Evolutionary conservation across 1,139 yeast species (phyloP).

Genomic region (Scheffersomyces cryptocercus): DNA sequence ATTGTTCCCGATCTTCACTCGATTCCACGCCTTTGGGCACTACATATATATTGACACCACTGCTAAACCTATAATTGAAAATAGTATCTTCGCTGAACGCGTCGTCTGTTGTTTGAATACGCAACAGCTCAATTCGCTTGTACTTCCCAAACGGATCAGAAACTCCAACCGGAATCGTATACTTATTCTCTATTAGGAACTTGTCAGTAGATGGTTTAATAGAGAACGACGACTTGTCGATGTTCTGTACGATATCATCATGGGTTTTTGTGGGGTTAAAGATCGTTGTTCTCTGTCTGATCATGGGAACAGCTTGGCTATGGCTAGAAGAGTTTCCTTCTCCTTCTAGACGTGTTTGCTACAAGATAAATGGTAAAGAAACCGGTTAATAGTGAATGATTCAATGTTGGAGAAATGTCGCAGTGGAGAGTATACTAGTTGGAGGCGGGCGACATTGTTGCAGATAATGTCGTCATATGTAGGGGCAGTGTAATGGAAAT

Average conservation of each 20-base stretch:
- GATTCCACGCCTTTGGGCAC: constrained; percentile 17
- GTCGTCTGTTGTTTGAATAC: constrained; percentile 24
- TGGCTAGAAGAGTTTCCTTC: too few relatives aligned
- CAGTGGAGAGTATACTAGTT: too few relatives aligned
- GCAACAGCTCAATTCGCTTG: constrained; percentile 15
- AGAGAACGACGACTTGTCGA: constrained; percentile 3
- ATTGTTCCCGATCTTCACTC: constrained; percentile 15
- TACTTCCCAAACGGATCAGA: not conserved
- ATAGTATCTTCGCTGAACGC: constrained; percentile 8
- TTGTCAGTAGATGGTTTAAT: constrained; percentile 12
- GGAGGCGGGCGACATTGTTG: too few relatives aligned
- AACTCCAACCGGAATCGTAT: constrained; percentile 4
- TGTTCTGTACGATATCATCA: constrained; percentile 24
- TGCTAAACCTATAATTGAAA: constrained; percentile 25
- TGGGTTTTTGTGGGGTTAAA: constrained; percentile 27
- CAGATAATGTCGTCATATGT: too few relatives aligned
- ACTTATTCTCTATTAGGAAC: constrained; percentile 24
- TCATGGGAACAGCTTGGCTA: constrained; percentile 3
- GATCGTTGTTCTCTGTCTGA: constrained; percentile 37
- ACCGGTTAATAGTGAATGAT: too few relatives aligned
- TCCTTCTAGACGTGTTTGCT: too few relatives aligned
- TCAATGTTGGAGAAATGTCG: too few relatives aligned
- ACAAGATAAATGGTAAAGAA: too few relatives aligned
- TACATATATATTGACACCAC: constrained; percentile 29
- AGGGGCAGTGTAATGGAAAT: too few relatives aligned